These are phyloP conservation scores for Termitomyces sp. DNA, from an alignment of 1,284 basidiomycete genomes.

Conservation along the genomic window DNA sequence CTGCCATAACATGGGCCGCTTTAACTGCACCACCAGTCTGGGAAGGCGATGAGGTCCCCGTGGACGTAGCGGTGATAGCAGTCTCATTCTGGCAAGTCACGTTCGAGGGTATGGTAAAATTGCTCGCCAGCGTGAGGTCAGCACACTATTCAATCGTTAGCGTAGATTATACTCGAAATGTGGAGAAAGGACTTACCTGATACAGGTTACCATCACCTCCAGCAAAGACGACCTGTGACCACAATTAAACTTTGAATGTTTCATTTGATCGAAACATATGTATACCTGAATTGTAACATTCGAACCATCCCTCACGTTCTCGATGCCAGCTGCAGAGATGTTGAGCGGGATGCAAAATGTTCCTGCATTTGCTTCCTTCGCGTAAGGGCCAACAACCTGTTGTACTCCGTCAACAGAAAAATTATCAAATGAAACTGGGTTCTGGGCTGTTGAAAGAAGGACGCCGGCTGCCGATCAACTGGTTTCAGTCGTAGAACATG, in stretches of 20 bases:
- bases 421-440: conserved; percentile 49
- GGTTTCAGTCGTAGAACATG: neutral
- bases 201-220: conserved; percentile 3
- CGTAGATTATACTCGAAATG: neutral
- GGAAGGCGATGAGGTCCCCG: neutral
- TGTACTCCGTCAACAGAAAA: conserved; percentile 41
- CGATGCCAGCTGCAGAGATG: conserved; percentile 37
- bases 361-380: conserved; percentile 38
- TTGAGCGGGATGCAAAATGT: conserved; percentile 50
- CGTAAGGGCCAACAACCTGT: conserved; percentile 36
- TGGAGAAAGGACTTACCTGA: neutral
- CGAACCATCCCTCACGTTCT: conserved; percentile 40
- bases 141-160: neutral
- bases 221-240: neutral
- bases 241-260: neutral
- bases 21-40: neutral
- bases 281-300: conserved; percentile 37
- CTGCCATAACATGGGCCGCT: neutral
- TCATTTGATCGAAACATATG: neutral
- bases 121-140: conserved; percentile 2
- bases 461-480: conserved; percentile 27
- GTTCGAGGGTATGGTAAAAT: neutral
- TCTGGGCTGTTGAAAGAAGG: conserved; percentile 34
- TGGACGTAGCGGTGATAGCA: neutral
- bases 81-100: conserved; percentile 1